These are phyloP conservation scores for Ophidiomyces ophidiicola DNA, from an alignment of 2,329 filamentous ascomycete species.

Conservation along the genomic window DNA sequence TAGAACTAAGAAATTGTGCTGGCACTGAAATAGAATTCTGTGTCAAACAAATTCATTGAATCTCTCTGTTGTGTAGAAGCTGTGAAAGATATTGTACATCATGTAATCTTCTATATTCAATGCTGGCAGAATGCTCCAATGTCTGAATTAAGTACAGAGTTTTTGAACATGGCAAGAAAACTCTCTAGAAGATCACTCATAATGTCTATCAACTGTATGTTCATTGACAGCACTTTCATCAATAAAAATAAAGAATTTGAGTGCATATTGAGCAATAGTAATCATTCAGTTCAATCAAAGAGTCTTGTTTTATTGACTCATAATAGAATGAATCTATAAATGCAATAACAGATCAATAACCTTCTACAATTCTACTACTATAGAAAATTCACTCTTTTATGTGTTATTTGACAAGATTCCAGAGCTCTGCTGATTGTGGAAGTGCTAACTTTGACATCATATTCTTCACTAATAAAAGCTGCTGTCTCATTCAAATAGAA, in stretches of 20 bases:
- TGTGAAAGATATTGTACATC: too few relatives aligned
- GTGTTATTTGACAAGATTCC: background rate
- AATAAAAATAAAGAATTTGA: background rate
- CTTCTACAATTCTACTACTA: too few relatives aligned
- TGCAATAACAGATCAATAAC: too few relatives aligned
- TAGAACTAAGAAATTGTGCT: too few relatives aligned
- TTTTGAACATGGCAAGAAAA: background rate
- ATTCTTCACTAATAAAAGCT: background rate
- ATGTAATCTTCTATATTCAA: background rate
- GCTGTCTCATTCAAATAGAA: background rate
- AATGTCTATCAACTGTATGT: background rate
- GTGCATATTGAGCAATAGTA: background rate
- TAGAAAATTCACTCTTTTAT: too few relatives aligned
- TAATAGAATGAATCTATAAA: too few relatives aligned
- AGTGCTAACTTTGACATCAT: background rate
- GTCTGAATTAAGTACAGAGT: background rate
- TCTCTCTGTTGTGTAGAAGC: too few relatives aligned
- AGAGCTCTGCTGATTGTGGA: background rate
- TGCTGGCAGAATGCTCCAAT: background rate
- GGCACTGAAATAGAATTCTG: too few relatives aligned
- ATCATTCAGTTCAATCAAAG: too few relatives aligned
- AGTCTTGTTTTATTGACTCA: too few relatives aligned
- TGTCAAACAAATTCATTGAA: too few relatives aligned
- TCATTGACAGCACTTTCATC: constrained; percentile 1
- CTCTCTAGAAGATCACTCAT: background rate